Conservation (phyloP, 768 basidiomycete species). For the Suillus plorans region DNA sequence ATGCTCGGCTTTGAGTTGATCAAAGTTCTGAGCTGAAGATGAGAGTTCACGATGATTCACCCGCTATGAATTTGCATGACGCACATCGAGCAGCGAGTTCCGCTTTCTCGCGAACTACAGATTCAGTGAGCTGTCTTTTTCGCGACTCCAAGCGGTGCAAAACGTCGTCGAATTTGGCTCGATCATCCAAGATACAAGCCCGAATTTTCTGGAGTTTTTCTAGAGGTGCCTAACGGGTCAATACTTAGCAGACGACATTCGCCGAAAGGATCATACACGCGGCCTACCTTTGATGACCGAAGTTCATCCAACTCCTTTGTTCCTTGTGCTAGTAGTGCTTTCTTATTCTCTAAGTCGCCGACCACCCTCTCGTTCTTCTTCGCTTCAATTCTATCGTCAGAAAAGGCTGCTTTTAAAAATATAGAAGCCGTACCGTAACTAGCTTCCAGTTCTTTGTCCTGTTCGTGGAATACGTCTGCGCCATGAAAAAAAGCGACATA, state of each 20-base stretch:
- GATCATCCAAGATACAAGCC: slow-evolving; percentile 66
- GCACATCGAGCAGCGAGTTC: slow-evolving; percentile 59
- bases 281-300: slow-evolving; percentile 57
- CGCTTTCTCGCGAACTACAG: slow-evolving; percentile 65
- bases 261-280: not conserved
- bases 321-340: slow-evolving; percentile 43
- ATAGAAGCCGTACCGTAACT: slow-evolving; percentile 61
- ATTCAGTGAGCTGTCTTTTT: slow-evolving; percentile 65
- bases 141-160: slow-evolving; percentile 68
- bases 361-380: slow-evolving; percentile 72
- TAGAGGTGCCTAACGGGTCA: slow-evolving; percentile 51
- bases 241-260: not conserved
- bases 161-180: slow-evolving; percentile 76
- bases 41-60: slow-evolving; percentile 2
- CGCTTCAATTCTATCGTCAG: slow-evolving; percentile 37
- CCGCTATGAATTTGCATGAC: slow-evolving; percentile 11
- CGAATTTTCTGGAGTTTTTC: slow-evolving; percentile 62
- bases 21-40: slow-evolving; percentile 55
- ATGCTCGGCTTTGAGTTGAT: slow-evolving; percentile 64
- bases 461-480: slow-evolving; percentile 66
- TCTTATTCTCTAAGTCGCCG: slow-evolving; percentile 60
- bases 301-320: slow-evolving; percentile 58
- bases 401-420: not conserved
- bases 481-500: slow-evolving; percentile 69
- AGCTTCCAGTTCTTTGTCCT: slow-evolving; percentile 67